These are phyloP conservation scores for Boletus vermiculosoides DNA, from an alignment of 768 basidiomycete genomes.

Conservation along the genomic window DNA sequence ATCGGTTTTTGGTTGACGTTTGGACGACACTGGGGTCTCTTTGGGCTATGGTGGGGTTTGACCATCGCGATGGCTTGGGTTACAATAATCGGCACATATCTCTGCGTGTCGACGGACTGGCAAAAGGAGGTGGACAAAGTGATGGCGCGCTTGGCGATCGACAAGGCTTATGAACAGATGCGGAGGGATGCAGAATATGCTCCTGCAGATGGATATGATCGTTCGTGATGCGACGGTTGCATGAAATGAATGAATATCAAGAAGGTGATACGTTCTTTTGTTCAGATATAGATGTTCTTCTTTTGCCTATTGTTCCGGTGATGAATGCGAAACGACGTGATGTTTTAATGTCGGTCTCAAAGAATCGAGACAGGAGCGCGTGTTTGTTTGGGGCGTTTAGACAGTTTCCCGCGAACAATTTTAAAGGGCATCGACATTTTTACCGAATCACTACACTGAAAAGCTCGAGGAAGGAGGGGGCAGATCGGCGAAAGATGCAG, in stretches of 20 bases:
- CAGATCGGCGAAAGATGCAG: no score
- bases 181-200: background rate
- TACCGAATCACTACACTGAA: no score
- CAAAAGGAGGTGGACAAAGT: constrained; percentile 64
- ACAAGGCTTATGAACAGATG: constrained; percentile 28
- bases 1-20: constrained; percentile 80
- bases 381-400: no score
- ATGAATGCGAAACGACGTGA: background rate
- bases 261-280: no score
- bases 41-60: constrained; percentile 87
- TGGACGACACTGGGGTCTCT: constrained; percentile 53
- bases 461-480: no score
- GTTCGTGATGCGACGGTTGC: background rate
- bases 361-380: background rate
- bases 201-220: background rate
- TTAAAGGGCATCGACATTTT: no score
- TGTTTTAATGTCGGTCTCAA: background rate
- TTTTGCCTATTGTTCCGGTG: background rate
- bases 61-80: constrained; percentile 41
- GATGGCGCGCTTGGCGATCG: constrained; percentile 47
- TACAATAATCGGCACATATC: constrained; percentile 21
- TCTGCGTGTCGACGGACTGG: constrained; percentile 69
- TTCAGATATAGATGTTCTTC: background rate
- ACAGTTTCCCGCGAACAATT: no score
- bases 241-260: background rate